Evolutionary conservation across 208 protist genomes (phyloP).

Genomic region (Wallacemonas sp.): DNA sequence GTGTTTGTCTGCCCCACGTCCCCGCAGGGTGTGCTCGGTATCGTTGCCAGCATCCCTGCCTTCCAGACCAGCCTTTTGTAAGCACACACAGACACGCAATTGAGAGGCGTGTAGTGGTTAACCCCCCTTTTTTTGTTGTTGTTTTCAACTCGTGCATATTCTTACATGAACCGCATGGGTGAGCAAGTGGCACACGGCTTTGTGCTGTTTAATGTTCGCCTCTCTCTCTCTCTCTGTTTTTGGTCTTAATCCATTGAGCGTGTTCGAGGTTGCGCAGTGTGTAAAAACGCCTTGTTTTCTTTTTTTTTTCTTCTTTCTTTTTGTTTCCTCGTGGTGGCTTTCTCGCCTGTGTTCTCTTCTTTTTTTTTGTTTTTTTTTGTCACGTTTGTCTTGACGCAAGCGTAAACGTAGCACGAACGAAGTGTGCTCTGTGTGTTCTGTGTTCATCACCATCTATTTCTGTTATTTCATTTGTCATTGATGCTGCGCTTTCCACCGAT

Average conservation of each 20-base stretch:
- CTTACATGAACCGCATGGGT: background rate
- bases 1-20: constrained; percentile 39
- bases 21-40: constrained; percentile 71
- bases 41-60: constrained; percentile 61
- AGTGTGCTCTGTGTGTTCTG: background rate
- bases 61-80: constrained; percentile 66
- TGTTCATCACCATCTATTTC: background rate
- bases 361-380: constrained; percentile 2
- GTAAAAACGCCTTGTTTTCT: background rate
- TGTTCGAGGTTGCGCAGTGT: background rate
- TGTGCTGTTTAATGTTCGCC: background rate
- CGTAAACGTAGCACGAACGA: background rate
- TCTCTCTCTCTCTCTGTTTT: background rate
- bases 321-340: background rate
- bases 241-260: too few relatives aligned
- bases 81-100: too few relatives aligned
- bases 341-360: constrained; percentile 6
- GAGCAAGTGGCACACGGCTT: background rate
- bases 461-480: background rate
- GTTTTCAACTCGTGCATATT: background rate
- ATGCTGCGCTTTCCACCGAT: too few relatives aligned
- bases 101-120: too few relatives aligned
- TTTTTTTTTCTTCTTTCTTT: constrained; percentile 15
- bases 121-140: background rate
- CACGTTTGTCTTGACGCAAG: background rate